Evolutionary conservation across 208 protist species (phyloP), one percentile per base, ranked within the genome.

Genomic region (Leptomonas pyrrhocoris): DNA sequence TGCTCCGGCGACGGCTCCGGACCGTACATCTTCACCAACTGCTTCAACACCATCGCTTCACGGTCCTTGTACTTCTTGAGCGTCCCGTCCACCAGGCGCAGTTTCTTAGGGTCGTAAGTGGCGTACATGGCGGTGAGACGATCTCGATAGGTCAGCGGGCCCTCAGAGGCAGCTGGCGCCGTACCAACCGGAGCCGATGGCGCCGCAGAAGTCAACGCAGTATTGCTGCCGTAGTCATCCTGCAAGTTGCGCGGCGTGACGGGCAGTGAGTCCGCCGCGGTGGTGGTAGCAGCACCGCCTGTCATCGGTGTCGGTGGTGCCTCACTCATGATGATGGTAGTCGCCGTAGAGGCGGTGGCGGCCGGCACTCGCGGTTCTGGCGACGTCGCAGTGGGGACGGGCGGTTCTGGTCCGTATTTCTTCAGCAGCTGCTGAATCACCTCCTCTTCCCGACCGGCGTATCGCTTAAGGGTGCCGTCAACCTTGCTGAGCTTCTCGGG

Each of bases 331-430:
- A 15, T 56, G 13, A 30, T 30, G 8, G 54, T 43, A 40, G 40
- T 28, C 38, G 51, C 27, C 2, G 23, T 28, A 8, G 34, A 11
- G 23, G 42, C 27, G 38, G 18, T 43, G 23, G 42, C 30, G 21
- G 50, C 28, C 16, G 54, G 30, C 12, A 51, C n/a, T n/a, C n/a
- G n/a, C n/a, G n/a, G n/a, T n/a, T n/a, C 45, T 1, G 19, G 15
- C 27, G 43, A 43, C 21, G 27, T 31, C 13, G 57, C 27, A 25
- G 67, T 38, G 48, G 1, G 42, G 48, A 67, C 30, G 0, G 49
- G 30, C 23, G 86, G 86, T 67, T 94, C 90, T 0, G 88, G 84
- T 13, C 88, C 90, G 71, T 94, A 93, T 64, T 88, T 86, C 60
- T 84, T 81, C 28, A 94, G 64, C 13, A 94, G 77, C 66, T 92